Evolutionary conservation across 495 filamentous ascomycete species (phyloP).

Genomic region (Xylaria sp.): DNA sequence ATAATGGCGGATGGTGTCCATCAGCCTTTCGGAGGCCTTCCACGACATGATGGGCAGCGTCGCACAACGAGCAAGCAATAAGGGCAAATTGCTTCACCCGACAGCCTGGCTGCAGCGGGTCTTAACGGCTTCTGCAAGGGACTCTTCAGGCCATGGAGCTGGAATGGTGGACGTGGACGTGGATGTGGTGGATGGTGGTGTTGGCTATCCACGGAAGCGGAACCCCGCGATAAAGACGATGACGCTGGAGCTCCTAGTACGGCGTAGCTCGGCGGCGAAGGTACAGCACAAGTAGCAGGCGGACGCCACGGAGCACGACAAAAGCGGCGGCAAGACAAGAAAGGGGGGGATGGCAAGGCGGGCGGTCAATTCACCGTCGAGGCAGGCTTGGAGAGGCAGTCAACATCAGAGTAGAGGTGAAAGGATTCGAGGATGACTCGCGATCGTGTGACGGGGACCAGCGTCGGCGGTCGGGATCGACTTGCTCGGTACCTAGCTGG

Average conservation of each 20-base stretch:
- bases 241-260: conserved; percentile 20
- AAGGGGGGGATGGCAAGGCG: neutral
- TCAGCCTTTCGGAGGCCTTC: conserved; percentile 87
- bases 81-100: conserved; percentile 21
- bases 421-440: conserved; percentile 21
- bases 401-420: neutral
- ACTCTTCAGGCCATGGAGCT: conserved; percentile 28
- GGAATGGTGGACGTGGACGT: neutral
- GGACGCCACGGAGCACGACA: neutral
- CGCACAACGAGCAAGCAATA: conserved; percentile 1
- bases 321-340: neutral
- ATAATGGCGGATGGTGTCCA: conserved; percentile 99
- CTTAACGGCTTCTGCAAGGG: conserved; percentile 19
- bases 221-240: conserved; percentile 24
- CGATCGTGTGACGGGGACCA: conserved; percentile 24
- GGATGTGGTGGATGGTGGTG: neutral
- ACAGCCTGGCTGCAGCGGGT: neutral
- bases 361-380: neutral
- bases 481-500: conserved; percentile 14
- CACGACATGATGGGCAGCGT: conserved; percentile 71
- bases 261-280: conserved; percentile 6
- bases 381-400: neutral
- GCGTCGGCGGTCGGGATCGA: conserved; percentile 14
- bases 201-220: conserved; percentile 15
- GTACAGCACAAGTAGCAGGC: neutral